These are phyloP conservation scores for Plectranthus barbatus DNA, from an alignment of 257 asterid genomes.

Conservation along the genomic window DNA sequence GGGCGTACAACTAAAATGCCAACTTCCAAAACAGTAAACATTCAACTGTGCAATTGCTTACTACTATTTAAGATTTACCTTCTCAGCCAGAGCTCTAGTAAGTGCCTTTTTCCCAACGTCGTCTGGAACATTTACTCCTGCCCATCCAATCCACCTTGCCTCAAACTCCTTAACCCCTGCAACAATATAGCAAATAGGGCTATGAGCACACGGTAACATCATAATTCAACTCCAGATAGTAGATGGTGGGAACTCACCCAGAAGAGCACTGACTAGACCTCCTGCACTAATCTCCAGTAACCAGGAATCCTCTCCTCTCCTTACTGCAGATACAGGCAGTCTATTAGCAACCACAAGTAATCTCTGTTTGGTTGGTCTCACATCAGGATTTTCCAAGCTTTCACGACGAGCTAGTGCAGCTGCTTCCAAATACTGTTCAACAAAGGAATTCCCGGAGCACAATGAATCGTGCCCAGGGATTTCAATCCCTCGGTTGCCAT, in stretches of 20 bases:
- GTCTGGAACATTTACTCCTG: slow-evolving; percentile 91
- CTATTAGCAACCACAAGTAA: slow-evolving; percentile 94
- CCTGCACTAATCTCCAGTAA: slow-evolving; percentile 94
- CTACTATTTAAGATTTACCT: slow-evolving; percentile 32
- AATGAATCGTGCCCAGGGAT: slow-evolving; percentile 29
- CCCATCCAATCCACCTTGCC: slow-evolving; percentile 98
- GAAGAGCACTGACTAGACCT: slow-evolving; percentile 96
- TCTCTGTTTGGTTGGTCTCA: slow-evolving; percentile 56
- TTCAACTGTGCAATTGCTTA: not conserved
- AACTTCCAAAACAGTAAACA: not conserved
- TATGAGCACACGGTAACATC: not conserved
- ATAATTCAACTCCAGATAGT: not conserved
- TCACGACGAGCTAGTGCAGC: slow-evolving; percentile 37
- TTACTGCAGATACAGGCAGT: slow-evolving; percentile 90
- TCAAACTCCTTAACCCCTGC: slow-evolving; percentile 85
- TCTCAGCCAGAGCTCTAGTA: slow-evolving; percentile 72
- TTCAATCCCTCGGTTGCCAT: slow-evolving; percentile 20
- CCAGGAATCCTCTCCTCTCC: slow-evolving; percentile 92
- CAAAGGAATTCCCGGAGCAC: slow-evolving; percentile 20
- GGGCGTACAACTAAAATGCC: not conserved
- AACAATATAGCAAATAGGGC: not conserved
- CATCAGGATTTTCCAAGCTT: slow-evolving; percentile 57
- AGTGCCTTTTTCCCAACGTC: slow-evolving; percentile 79
- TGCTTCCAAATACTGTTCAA: slow-evolving; percentile 59
- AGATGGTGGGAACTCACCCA: slow-evolving; percentile 47